Evolutionary conservation across 2,329 filamentous ascomycete species (phyloP).

Genomic region (Colletotrichum liaoningense): DNA sequence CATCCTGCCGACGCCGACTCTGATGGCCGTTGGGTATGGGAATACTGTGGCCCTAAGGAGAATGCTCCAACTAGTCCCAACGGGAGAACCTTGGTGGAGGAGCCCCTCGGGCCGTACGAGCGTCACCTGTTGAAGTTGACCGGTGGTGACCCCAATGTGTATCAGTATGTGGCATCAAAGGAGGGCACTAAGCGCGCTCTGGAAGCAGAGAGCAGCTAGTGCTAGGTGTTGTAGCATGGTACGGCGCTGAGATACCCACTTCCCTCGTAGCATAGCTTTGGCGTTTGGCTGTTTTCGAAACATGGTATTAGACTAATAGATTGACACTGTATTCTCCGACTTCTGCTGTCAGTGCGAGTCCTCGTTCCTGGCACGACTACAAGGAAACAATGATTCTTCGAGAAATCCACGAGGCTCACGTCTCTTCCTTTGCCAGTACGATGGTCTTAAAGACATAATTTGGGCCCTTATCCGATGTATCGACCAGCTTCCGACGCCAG

Average conservation of each 20-base stretch:
- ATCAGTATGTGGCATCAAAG: neutral
- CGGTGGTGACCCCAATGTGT: constrained; percentile 56
- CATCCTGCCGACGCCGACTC: constrained; percentile 39
- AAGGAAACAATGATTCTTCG: too few relatives aligned
- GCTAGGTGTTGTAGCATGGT: neutral
- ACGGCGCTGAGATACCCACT: neutral
- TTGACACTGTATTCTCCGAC: neutral
- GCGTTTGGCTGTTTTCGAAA: neutral
- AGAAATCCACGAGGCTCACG: too few relatives aligned
- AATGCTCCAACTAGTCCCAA: constrained; percentile 53
- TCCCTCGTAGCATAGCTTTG: neutral
- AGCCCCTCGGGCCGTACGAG: constrained; percentile 65
- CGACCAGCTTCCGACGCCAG: neutral
- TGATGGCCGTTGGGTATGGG: constrained; percentile 63
- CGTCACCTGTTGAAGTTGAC: constrained; percentile 58
- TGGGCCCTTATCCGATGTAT: neutral
- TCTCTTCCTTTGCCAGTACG: too few relatives aligned
- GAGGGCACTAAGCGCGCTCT: neutral
- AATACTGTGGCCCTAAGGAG: constrained; percentile 58
- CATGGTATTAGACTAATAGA: neutral
- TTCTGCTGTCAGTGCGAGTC: neutral
- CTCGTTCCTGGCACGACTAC: too few relatives aligned
- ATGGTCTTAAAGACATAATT: neutral
- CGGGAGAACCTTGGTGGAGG: constrained; percentile 60
- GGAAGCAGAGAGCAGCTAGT: neutral